Percentiles rank a stretch among this genome's conserved stretches.
These are phyloP conservation scores for Esteya vermicola DNA, from an alignment of 2,329 filamentous ascomycete species.

Conservation along the genomic window DNA sequence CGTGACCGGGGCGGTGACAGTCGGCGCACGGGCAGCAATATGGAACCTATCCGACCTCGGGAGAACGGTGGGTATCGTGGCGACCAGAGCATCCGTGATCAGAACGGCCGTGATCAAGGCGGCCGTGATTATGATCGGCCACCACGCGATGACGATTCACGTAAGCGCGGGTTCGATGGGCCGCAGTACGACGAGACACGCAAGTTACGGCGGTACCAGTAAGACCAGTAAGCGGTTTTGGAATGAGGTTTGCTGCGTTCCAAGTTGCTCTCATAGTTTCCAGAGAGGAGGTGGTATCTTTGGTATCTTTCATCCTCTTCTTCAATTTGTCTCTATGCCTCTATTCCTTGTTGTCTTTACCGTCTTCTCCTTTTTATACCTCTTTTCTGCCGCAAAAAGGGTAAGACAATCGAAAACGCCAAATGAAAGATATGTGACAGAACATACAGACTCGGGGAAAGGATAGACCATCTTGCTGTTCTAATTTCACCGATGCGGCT, in stretches of 20 bases:
- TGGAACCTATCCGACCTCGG: constrained; percentile 13
- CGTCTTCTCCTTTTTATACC: constrained; percentile 6
- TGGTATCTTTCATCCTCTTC: not conserved
- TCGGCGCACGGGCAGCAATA: constrained; percentile 17
- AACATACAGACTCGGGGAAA: no score
- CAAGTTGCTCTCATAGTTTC: not conserved
- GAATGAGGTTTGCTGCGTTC: not conserved
- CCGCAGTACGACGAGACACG: constrained; percentile 66
- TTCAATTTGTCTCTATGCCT: not conserved
- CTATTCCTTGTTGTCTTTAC: constrained; percentile 9
- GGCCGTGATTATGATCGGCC: constrained; percentile 18
- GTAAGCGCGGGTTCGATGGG: constrained; percentile 63
- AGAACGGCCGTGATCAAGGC: no score
- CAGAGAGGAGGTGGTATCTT: no score
- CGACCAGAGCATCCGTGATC: no score
- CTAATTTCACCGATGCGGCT: no score
- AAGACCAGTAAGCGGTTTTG: constrained; percentile 11
- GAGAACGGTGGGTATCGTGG: constrained; percentile 18
- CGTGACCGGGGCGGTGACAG: constrained; percentile 27
- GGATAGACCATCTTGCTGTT: no score
- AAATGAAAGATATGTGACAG: no score
- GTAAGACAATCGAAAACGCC: constrained; percentile 5
- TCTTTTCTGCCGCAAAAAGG: constrained; percentile 6
- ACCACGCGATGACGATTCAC: constrained; percentile 37
- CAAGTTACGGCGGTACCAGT: constrained; percentile 51